A percentile compares a stretch with the other conserved stretches of the same genome.
Conservation (phyloP, 2,329 filamentous ascomycete genomes). For the Aaosphaeria pasadenensis region DNA sequence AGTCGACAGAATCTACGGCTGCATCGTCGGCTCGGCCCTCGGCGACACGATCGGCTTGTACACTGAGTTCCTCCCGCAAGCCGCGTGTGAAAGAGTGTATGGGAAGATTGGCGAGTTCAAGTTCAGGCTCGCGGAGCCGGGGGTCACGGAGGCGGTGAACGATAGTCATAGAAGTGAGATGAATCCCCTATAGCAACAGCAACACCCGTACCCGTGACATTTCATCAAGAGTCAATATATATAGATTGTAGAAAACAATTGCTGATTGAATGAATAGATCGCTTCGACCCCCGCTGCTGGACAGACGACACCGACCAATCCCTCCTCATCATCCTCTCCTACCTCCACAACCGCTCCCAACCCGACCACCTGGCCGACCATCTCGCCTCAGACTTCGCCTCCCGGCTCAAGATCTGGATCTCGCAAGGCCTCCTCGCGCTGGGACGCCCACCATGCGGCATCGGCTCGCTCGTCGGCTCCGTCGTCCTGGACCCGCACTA, state of each 20-base stretch:
- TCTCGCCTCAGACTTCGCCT: slow-evolving; percentile 43
- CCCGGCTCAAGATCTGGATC: slow-evolving; percentile 48
- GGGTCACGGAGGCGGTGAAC: slow-evolving; percentile 41
- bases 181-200: slow-evolving; percentile 9
- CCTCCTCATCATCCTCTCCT: slow-evolving; percentile 49
- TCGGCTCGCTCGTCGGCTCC: slow-evolving; percentile 47
- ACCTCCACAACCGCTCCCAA: slow-evolving; percentile 32
- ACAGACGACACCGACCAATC: slow-evolving; percentile 58
- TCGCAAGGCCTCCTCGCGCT: slow-evolving; percentile 47
- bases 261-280: slow-evolving; percentile 6
- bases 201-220: no score
- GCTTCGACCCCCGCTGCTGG: slow-evolving; percentile 41
- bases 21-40: slow-evolving; percentile 51
- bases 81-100: slow-evolving; percentile 36
- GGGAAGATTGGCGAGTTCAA: slow-evolving; percentile 18
- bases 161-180: slow-evolving; percentile 46
- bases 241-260: not conserved
- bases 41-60: slow-evolving; percentile 56
- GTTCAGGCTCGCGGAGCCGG: slow-evolving; percentile 40
- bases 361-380: not conserved
- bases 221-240: no score
- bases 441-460: slow-evolving; percentile 47
- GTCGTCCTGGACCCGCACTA: slow-evolving; percentile 44
- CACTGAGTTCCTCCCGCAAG: slow-evolving; percentile 50
- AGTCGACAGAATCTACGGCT: slow-evolving; percentile 43